Evolutionary conservation across 352 stramenopile genomes (phyloP).

Genomic region (Globisporangium radiosum): DNA sequence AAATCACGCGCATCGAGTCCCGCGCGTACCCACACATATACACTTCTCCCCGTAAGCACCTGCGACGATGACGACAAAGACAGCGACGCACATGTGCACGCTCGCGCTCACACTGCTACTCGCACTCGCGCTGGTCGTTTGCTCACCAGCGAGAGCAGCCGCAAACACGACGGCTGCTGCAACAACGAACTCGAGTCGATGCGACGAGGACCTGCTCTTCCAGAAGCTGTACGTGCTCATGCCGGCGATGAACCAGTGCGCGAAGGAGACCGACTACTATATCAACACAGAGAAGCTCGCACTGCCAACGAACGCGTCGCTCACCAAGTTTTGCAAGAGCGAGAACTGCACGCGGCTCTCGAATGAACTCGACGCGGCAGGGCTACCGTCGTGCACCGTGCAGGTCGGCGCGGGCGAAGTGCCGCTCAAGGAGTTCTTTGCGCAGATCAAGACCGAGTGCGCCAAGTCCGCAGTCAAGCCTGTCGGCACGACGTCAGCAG

Average conservation of each 20-base stretch:
- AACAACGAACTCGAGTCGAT: slow-evolving; percentile 13
- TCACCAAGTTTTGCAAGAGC: slow-evolving; percentile 28
- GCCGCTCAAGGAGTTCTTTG: slow-evolving; percentile 30
- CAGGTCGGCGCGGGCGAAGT: slow-evolving; percentile 17
- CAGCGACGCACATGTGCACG: not conserved
- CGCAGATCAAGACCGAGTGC: slow-evolving; percentile 22
- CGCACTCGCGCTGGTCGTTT: slow-evolving; percentile 1
- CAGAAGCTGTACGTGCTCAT: slow-evolving; percentile 45
- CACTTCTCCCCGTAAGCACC: not conserved
- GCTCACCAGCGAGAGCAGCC: not conserved
- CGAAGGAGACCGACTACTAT: slow-evolving; percentile 27
- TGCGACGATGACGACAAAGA: not conserved
- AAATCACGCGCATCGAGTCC: too few species aligned
- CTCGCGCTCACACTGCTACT: not conserved
- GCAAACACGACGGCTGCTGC: not conserved
- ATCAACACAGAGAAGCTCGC: slow-evolving; percentile 21
- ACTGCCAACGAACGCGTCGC: slow-evolving; percentile 15
- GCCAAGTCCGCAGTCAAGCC: not conserved
- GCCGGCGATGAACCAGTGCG: slow-evolving; percentile 39
- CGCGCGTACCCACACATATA: not conserved
- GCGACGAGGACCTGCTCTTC: slow-evolving; percentile 31
- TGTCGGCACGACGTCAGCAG: not conserved
- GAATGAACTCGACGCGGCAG: slow-evolving; percentile 28
- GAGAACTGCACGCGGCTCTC: slow-evolving; percentile 28
- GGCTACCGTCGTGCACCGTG: slow-evolving; percentile 26